A percentile compares a stretch with the other conserved stretches of the same genome.
Evolutionary conservation across 1,284 basidiomycete genomes (phyloP).

Genomic region (Rhodotorula mucilaginosa): DNA sequence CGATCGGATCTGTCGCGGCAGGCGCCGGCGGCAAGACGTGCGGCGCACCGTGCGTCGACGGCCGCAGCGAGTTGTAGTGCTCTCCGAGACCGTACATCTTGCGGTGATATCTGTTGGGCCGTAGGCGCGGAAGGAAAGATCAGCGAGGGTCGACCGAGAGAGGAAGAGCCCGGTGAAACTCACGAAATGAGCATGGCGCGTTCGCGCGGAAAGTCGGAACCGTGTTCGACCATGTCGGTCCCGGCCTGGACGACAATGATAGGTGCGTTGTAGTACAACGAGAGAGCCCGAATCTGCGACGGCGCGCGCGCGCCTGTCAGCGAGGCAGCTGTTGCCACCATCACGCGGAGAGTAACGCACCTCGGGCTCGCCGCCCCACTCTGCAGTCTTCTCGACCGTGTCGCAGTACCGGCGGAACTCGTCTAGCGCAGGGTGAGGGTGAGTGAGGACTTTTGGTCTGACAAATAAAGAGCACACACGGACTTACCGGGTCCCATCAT

Average conservation of each 20-base stretch:
- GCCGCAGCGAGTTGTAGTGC: conserved; percentile 78
- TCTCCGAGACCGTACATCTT: conserved; percentile 90
- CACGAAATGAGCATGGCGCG: conserved; percentile 36
- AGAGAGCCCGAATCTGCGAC: conserved; percentile 73
- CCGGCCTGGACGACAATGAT: conserved; percentile 90
- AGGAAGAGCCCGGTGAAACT: not conserved
- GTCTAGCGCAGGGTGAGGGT: conserved; percentile 33
- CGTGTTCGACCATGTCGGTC: conserved; percentile 65
- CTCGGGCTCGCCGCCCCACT: conserved; percentile 98
- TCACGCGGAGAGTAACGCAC: conserved; percentile 47
- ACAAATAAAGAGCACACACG: not conserved
- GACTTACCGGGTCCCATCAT: conserved; percentile 61
- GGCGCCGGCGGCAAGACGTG: conserved; percentile 13
- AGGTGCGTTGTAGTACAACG: conserved; percentile 75
- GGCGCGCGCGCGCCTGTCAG: not conserved
- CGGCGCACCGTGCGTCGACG: conserved; percentile 24
- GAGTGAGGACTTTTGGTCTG: too few relatives aligned
- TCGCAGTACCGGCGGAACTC: conserved; percentile 77
- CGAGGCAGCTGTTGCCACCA: too few relatives aligned
- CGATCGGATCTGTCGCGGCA: conserved; percentile 8
- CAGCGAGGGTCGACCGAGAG: not conserved
- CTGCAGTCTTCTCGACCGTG: conserved; percentile 73
- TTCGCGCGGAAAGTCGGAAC: conserved; percentile 63
- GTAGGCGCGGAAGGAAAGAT: not conserved
- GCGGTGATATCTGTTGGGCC: conserved; percentile 69